Conservation (phyloP, 1,284 basidiomycete species). For the Apiotrichum veenhuisii region DNA sequence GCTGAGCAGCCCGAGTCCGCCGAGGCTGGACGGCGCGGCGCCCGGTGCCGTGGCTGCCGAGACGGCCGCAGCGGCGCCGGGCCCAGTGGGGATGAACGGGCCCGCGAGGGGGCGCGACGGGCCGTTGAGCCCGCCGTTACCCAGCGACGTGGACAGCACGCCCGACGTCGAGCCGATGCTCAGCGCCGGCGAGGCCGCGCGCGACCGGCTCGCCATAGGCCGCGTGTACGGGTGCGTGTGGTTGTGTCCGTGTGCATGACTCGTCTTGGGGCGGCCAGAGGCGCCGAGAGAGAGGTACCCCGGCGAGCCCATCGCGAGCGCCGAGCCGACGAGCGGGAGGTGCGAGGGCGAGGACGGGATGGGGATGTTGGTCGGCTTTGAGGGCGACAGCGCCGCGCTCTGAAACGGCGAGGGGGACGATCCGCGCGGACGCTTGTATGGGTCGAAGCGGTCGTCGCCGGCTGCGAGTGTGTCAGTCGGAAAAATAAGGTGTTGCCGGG, state of each 20-base stretch:
- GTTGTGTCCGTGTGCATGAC: neutral
- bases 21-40: slow-evolving; percentile 26
- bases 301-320: slow-evolving; percentile 18
- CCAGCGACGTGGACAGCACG: slow-evolving; percentile 29
- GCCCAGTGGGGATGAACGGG: slow-evolving; percentile 30
- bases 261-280: slow-evolving; percentile 3
- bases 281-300: slow-evolving; percentile 10
- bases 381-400: slow-evolving; percentile 33
- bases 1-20: slow-evolving; percentile 39
- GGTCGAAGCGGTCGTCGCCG: slow-evolving; percentile 45
- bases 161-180: slow-evolving; percentile 38
- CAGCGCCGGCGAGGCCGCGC: slow-evolving; percentile 42
- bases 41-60: slow-evolving; percentile 12
- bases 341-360: slow-evolving; percentile 42
- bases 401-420: slow-evolving; percentile 37
- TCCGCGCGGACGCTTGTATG: slow-evolving; percentile 45
- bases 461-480: slow-evolving; percentile 20
- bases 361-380: slow-evolving; percentile 27
- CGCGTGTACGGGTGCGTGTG: slow-evolving; percentile 34
- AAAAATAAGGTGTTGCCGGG: neutral
- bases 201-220: slow-evolving; percentile 35
- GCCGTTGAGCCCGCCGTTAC: slow-evolving; percentile 14
- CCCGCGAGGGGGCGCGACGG: slow-evolving; percentile 20
- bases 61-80: slow-evolving; percentile 15
- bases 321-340: slow-evolving; percentile 26